Evolutionary conservation across 164 flowering plant species (phyloP).

Genomic region (Houttuynia cordata): DNA sequence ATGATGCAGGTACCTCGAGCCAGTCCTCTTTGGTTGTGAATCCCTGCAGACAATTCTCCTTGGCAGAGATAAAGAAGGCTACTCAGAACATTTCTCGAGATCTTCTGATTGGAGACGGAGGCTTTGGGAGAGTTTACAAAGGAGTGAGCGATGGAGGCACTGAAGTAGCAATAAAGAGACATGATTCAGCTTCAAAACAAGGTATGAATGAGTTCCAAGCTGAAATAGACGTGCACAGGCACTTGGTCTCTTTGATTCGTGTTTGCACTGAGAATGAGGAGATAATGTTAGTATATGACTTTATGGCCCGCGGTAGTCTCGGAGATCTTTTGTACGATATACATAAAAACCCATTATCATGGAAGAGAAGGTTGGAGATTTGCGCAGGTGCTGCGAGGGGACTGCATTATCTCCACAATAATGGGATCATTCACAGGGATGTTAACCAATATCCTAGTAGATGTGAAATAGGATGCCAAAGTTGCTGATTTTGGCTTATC

Average conservation of each 20-base stretch:
- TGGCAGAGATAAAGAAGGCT: no score
- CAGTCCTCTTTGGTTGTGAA: no score
- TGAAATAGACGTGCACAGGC: slow-evolving; percentile 15
- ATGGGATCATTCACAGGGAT: not conserved
- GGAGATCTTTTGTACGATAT: slow-evolving; percentile 9
- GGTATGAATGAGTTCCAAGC: slow-evolving; percentile 44
- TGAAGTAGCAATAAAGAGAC: slow-evolving; percentile 47
- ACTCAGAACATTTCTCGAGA: no score
- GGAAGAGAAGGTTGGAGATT: slow-evolving; percentile 3
- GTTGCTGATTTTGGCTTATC: not conserved
- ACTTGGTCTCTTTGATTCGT: slow-evolving; percentile 3
- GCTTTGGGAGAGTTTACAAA: slow-evolving; percentile 45
- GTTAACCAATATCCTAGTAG: not conserved
- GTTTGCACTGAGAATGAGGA: slow-evolving; percentile 5
- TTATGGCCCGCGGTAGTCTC: slow-evolving; percentile 11
- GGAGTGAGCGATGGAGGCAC: slow-evolving; percentile 32
- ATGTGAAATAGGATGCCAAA: not conserved
- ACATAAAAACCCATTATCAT: slow-evolving; percentile 4
- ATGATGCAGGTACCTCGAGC: no score
- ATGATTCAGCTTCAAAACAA: slow-evolving; percentile 49
- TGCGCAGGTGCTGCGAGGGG: no score
- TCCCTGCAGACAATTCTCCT: no score
- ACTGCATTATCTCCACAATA: slow-evolving; percentile 1
- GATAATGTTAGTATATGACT: slow-evolving; percentile 15
- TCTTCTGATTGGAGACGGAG: slow-evolving; percentile 40